Conservation (phyloP, 2,329 filamentous ascomycete genomes). For the Scedosporium boydii region DNA sequence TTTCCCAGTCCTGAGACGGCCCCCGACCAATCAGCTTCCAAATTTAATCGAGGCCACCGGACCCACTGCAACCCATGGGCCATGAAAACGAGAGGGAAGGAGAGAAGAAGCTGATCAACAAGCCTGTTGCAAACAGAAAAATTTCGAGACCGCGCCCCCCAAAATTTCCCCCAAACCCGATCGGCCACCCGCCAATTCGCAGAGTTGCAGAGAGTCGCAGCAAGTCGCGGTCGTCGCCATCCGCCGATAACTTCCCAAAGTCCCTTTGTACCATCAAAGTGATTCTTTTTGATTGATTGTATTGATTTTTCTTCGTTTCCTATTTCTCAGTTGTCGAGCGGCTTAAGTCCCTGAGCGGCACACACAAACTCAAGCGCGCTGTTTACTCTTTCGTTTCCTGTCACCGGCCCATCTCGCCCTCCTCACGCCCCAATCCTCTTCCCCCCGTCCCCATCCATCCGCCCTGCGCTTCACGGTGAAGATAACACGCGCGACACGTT, state of each 20-base stretch:
- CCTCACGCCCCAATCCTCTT: slow-evolving; percentile 2
- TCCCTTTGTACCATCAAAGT: slow-evolving; percentile 4
- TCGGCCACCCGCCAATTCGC: slow-evolving; percentile 7
- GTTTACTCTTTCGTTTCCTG: slow-evolving; percentile 3
- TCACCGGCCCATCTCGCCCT: background rate
- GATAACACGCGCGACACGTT: slow-evolving; percentile 6
- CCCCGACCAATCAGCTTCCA: background rate
- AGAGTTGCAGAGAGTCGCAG: slow-evolving; percentile 6
- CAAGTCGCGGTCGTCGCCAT: slow-evolving; percentile 6
- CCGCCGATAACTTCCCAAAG: slow-evolving; percentile 2
- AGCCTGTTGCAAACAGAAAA: slow-evolving; percentile 2
- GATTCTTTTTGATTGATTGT: background rate
- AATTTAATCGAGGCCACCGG: background rate
- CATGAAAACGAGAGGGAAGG: background rate
- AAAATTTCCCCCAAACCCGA: slow-evolving; percentile 6
- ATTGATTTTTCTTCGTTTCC: background rate
- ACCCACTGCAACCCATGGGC: background rate
- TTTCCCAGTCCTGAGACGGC: slow-evolving; percentile 1
- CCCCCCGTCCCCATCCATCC: background rate
- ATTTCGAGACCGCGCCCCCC: slow-evolving; percentile 4
- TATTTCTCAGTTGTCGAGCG: background rate
- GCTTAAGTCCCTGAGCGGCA: background rate
- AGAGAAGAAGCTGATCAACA: background rate
- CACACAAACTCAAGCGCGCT: slow-evolving; percentile 1
- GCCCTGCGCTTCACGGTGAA: slow-evolving; percentile 1